Evolutionary conservation across 2,329 filamentous ascomycete species (phyloP).

Genomic region (Juglanconis juglandina): DNA sequence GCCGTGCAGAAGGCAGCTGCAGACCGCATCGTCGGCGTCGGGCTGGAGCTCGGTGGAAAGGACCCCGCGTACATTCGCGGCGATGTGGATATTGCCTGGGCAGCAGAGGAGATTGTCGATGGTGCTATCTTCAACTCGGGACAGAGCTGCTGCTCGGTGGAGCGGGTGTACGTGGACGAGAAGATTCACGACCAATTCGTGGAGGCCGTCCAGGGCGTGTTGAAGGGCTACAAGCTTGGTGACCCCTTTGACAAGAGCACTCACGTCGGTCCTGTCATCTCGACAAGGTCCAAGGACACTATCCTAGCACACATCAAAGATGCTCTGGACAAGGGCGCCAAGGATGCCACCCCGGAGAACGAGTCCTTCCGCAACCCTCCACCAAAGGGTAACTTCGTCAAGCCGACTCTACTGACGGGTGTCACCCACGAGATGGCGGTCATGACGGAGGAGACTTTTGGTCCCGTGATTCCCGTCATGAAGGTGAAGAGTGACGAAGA

Average conservation of each 20-base stretch:
- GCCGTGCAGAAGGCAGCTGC: slow-evolving; percentile 81
- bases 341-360: slow-evolving; percentile 79
- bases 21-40: slow-evolving; percentile 79
- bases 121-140: slow-evolving; percentile 97
- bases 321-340: slow-evolving; percentile 78
- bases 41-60: slow-evolving; percentile 89
- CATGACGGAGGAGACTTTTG: slow-evolving; percentile 94
- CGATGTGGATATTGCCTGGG: slow-evolving; percentile 88
- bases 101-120: slow-evolving; percentile 90
- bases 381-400: slow-evolving; percentile 80
- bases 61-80: slow-evolving; percentile 85
- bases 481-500: slow-evolving; percentile 78
- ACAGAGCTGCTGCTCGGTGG: slow-evolving; percentile 94
- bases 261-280: slow-evolving; percentile 85
- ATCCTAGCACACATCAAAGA: slow-evolving; percentile 80
- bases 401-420: slow-evolving; percentile 75
- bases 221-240: slow-evolving; percentile 80
- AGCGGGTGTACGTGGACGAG: slow-evolving; percentile 86
- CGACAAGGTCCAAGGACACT: slow-evolving; percentile 69
- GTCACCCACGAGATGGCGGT: slow-evolving; percentile 81
- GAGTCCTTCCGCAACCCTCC: slow-evolving; percentile 70
- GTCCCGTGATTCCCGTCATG: slow-evolving; percentile 86
- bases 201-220: slow-evolving; percentile 71
- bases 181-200: slow-evolving; percentile 82
- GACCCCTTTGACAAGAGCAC: slow-evolving; percentile 77